These are phyloP conservation scores for Lumnitzera littorea DNA, from an alignment of 345 rosid genomes.

Conservation along the genomic window DNA sequence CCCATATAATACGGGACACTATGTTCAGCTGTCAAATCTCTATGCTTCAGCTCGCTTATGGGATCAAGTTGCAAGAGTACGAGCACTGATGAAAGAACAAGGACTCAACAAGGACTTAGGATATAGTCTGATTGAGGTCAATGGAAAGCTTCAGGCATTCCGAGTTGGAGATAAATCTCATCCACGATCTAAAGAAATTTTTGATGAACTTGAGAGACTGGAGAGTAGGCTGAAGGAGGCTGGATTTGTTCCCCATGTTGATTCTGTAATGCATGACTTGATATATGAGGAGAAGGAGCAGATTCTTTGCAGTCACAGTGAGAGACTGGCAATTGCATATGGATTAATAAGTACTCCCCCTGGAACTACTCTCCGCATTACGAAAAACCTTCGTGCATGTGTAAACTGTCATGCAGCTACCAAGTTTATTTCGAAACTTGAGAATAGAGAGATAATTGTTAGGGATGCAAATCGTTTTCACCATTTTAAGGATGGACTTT, in stretches of 20 bases:
- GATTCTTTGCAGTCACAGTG: conserved; percentile 15
- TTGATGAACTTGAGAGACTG: conserved; percentile 15
- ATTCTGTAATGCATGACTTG: conserved; percentile 17
- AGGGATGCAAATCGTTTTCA: conserved; percentile 20
- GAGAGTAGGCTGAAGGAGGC: conserved; percentile 15
- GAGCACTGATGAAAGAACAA: conserved; percentile 11
- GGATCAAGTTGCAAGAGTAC: conserved; percentile 12
- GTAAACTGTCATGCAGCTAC: conserved; percentile 18
- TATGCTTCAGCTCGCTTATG: conserved; percentile 16
- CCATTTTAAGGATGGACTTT: conserved; percentile 17
- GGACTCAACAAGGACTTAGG: conserved; percentile 18
- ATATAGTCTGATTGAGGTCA: conserved; percentile 17
- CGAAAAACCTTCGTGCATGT: conserved; percentile 16
- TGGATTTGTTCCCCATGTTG: conserved; percentile 14
- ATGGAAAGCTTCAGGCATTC: conserved; percentile 16
- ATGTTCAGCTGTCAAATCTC: conserved; percentile 17
- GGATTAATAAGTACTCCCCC: conserved; percentile 18
- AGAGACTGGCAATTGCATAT: conserved; percentile 16
- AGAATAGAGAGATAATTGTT: conserved; percentile 12
- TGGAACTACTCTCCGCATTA: conserved; percentile 15
- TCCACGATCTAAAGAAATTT: conserved; percentile 12
- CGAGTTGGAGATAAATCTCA: conserved; percentile 18
- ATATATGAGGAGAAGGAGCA: conserved; percentile 18
- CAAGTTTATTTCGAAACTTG: conserved; percentile 18
- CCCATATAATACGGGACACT: conserved; percentile 15